A percentile compares a stretch with the other conserved stretches of the same genome.
phyloP scores from a whole-genome alignment of 2,329 filamentous ascomycete genomes.

The Ilyonectria destructans region DNA sequence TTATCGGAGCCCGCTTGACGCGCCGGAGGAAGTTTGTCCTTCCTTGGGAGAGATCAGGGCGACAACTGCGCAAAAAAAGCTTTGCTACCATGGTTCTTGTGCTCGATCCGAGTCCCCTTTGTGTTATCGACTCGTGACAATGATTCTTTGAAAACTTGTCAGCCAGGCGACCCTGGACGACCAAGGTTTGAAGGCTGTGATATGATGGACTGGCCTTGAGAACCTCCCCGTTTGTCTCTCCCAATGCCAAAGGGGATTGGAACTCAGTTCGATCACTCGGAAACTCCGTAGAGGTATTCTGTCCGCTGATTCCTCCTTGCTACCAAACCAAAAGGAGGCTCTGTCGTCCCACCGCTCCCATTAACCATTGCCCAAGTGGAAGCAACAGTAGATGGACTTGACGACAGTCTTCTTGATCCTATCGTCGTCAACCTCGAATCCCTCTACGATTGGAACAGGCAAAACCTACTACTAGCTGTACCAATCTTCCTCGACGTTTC shows the following conservation, averaged over 20 bases:
- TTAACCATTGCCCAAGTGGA: neutral
- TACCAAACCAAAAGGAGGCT: neutral
- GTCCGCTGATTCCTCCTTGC: neutral
- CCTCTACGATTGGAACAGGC: neutral
- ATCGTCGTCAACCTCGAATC: neutral
- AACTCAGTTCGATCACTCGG: neutral
- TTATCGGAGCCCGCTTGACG: neutral
- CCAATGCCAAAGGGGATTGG: neutral
- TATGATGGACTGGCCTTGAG: neutral
- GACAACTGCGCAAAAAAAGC: neutral
- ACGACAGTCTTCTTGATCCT: neutral
- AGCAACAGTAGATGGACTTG: neutral
- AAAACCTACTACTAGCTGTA: neutral
- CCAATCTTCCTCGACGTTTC: neutral
- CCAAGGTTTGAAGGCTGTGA: neutral
- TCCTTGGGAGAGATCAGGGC: neutral
- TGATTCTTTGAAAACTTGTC: neutral
- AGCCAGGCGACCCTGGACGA: neutral
- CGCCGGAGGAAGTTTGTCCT: neutral
- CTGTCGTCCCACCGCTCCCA: neutral
- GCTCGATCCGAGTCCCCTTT: neutral
- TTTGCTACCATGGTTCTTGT: neutral
- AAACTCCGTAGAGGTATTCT: neutral
- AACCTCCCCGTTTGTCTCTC: neutral
- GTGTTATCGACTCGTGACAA: neutral